Conservation (phyloP, 192 early-diverging fungal species). For the Coemansia sp. region DNA sequence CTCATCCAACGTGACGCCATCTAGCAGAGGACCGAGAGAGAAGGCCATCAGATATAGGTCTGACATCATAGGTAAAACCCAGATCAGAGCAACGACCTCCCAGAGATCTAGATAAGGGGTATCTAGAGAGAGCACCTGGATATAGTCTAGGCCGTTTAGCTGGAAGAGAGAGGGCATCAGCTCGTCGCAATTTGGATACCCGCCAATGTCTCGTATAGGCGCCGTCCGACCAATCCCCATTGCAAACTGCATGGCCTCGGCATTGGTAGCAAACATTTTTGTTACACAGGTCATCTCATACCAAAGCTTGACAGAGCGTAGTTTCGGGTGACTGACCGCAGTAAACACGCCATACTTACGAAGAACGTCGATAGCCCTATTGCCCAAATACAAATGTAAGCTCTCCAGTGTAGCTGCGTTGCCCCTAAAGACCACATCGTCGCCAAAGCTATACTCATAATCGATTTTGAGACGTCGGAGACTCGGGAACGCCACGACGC, state of each 20-base stretch:
- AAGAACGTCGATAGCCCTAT: neutral
- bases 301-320: neutral
- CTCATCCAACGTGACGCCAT: neutral
- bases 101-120: neutral
- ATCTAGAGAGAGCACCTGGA: neutral
- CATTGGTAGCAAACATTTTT: neutral
- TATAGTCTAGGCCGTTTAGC: neutral
- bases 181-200: neutral
- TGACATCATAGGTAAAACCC: neutral
- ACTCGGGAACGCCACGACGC: neutral
- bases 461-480: neutral
- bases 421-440: neutral
- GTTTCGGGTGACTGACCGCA: neutral
- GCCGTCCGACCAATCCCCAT: neutral
- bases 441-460: neutral
- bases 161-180: neutral
- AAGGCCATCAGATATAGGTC: neutral
- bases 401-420: neutral
- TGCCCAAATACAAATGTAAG: neutral
- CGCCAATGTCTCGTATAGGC: neutral
- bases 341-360: neutral
- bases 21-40: neutral
- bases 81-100: neutral
- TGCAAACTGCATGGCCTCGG: neutral
- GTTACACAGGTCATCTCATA: too few relatives aligned